Evolutionary conservation across 495 filamentous ascomycete species (phyloP), one percentile per base, ranked within the genome.

Genomic region (Recurvomyces mirabilis): DNA sequence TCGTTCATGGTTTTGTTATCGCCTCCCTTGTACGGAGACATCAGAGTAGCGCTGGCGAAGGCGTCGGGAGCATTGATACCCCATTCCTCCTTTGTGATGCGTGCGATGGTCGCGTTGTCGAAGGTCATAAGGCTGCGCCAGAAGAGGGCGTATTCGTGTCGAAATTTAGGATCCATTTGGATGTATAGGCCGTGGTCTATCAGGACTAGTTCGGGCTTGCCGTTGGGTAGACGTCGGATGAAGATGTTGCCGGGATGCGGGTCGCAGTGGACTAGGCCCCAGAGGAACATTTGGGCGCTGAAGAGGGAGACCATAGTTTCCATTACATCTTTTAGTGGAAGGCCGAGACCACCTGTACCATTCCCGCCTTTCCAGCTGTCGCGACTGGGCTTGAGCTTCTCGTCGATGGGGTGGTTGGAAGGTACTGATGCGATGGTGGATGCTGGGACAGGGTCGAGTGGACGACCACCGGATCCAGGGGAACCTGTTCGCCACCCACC

Each of bases 181-280:
- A 98, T 84, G 63, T 98, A 98, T 22, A 98, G 73, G 0, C 89
- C 89, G 60, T 98, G 89, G 63, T 98, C 89, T 54, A 98, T 94
- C 9, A 98, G 79, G 1, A 95, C 87, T 14, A 98, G 70, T 61
- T 98, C 87, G 0, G 91, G 71, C 29, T 81, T 73, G 23, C 89
- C 89, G 23, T 68, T 77, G 2, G 87, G 85, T 15, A 84, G 68
- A 0, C 91, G 82, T 1, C 89, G 77, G 56, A 95, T 82, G 65
- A 98, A 93, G 56, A 98, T 93, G 61, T 98, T 98, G 0, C 89
- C 89, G 0, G 91, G 91, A 55, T 98, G 89, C 2, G 89, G 89
- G 60, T 98, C 89, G 62, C 87, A 94, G 65, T 96, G 89, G 0
- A 96, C 82, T 31, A 78, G 73, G 17, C 89, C 89, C 79, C 84